Evolutionary conservation across 208 protist genomes (phyloP), one percentile per base, ranked within the genome.

Genomic region (Acanthamoeba lenticulata): DNA sequence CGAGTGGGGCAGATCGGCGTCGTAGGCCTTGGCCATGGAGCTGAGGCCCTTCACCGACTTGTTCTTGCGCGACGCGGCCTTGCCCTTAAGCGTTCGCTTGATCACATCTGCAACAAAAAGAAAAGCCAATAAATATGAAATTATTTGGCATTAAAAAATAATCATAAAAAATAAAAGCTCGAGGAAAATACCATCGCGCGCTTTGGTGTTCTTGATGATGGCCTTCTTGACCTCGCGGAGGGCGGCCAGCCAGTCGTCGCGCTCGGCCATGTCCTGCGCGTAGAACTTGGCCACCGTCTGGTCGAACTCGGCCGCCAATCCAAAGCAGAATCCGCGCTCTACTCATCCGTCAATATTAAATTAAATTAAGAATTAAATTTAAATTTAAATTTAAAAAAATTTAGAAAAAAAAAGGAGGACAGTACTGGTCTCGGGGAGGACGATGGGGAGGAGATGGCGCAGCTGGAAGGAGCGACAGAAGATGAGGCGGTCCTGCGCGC

Each of bases 261-360:
- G 67, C 67, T 79, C 67, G 29, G 5, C 17, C 17, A 29, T 13
- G 15, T 79, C 67, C 17, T 15, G 11, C 5, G 67, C 44, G 36
- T 79, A 79, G 67, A 79, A 79, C 67, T 79, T 79, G 36, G 67
- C 67, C 67, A 79, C 67, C 3, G 67, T 3, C 38, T 79, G 67
- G 19, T 79, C 67, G 21, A 79, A 79, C 38, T 79, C 67, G 1
- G 67, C 21, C 36, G 44, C 67, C 67, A 79, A n/a, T 5, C 67
- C 67, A 21, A 79, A 79, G 21, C 67, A 79, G 21, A 44, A 36
- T 15, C 67, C 67, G 32, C 67, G 67, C 36, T 79, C 67, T 79
- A 15, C 6, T 27, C 5, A 52, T 19, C 45, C 9, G 9, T 15
- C 45, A 60, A 4, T n/a, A 60, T 60, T 60, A 60, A 24, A 2